phyloP scores from a whole-genome alignment of 129 eudicot species.

The sunflower (Helianthus annuus) region DNA sequence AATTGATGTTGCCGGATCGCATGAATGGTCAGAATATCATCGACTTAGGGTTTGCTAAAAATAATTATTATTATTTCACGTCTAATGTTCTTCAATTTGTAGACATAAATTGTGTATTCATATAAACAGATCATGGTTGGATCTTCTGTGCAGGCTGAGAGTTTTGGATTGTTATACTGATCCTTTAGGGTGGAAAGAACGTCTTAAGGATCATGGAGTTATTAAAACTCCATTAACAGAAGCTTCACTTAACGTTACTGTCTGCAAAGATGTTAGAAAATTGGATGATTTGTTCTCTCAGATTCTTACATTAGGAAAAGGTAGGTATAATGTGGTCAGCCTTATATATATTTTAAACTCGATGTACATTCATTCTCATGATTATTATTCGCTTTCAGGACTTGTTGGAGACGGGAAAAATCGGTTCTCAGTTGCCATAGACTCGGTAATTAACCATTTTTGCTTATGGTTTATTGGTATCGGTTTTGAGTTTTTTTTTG shows the following conservation, averaged over 20 bases:
- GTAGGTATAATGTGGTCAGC: constrained; percentile 28
- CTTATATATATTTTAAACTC: not conserved
- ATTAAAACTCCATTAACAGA: constrained; percentile 38
- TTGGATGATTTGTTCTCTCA: constrained; percentile 55
- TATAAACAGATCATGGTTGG: not conserved
- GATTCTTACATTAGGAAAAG: constrained; percentile 67
- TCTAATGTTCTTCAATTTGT: not conserved
- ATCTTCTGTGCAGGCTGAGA: constrained; percentile 56
- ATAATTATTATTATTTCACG: not conserved
- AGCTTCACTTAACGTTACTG: constrained; percentile 36
- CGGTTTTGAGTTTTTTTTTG: not conserved
- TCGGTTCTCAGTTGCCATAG: constrained; percentile 80
- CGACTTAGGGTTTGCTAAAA: not conserved
- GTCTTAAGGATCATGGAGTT: constrained; percentile 58
- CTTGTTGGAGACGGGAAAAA: constrained; percentile 66
- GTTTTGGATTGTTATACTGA: constrained; percentile 91
- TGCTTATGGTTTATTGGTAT: not conserved
- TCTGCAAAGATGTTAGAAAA: constrained; percentile 75
- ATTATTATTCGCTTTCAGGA: constrained; percentile 47
- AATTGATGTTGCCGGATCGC: constrained; percentile 37
- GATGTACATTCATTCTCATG: constrained; percentile 8
- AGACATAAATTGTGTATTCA: not conserved
- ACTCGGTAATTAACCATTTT: constrained; percentile 56
- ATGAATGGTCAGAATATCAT: constrained; percentile 47
- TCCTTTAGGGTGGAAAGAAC: constrained; percentile 94